Evolutionary conservation across 768 basidiomycete species (phyloP).

Genomic region (Tricholoma saponaceum): DNA sequence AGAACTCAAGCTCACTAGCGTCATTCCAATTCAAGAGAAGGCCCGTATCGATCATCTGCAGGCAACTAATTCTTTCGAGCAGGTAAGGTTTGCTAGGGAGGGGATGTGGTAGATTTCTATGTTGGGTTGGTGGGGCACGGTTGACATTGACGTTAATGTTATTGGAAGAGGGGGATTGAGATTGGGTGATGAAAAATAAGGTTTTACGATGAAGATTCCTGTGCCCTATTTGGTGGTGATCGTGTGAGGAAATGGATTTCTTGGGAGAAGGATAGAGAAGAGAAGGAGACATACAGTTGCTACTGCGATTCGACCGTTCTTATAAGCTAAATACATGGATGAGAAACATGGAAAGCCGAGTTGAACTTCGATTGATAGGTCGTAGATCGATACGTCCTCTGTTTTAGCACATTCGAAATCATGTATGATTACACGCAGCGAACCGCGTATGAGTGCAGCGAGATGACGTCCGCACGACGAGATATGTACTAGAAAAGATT

Average conservation of each 20-base stretch:
- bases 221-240: slow-evolving; percentile 18
- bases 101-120: slow-evolving; percentile 24
- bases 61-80: too few species aligned
- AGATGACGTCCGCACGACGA: background rate
- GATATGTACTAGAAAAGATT: background rate
- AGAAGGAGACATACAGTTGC: slow-evolving; percentile 38
- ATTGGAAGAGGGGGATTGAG: too few species aligned
- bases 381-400: slow-evolving; percentile 19
- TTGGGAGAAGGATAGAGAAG: background rate
- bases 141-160: too few species aligned
- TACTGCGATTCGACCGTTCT: slow-evolving; percentile 38
- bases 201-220: slow-evolving; percentile 29
- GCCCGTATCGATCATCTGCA: too few species aligned
- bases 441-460: background rate
- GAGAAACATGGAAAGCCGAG: slow-evolving; percentile 33
- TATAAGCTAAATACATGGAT: slow-evolving; percentile 48
- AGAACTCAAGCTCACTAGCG: too few species aligned
- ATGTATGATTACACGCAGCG: background rate
- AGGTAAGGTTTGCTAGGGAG: slow-evolving; percentile 24
- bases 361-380: slow-evolving; percentile 34
- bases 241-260: slow-evolving; percentile 8
- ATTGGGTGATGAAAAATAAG: slow-evolving; percentile 11
- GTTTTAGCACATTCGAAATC: background rate
- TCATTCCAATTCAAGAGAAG: too few species aligned
- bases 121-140: slow-evolving; percentile 7